Evolutionary conservation across 192 early-diverging fungal genomes (phyloP).

Genomic region (Rhizophlyctis rosea): DNA sequence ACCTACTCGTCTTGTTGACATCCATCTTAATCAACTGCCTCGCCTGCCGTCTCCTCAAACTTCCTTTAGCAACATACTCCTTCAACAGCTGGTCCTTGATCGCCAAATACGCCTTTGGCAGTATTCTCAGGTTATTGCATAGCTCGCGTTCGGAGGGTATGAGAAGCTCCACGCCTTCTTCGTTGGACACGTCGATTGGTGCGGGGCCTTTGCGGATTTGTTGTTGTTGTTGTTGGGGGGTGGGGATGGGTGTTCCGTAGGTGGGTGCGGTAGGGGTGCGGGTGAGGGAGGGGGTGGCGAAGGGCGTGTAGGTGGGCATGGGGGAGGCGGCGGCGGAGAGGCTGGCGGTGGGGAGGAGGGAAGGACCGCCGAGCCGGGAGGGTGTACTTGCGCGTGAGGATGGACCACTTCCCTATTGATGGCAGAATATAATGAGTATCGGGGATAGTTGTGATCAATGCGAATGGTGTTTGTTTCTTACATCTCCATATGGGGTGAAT

Average conservation of each 20-base stretch:
- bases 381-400: too few species aligned
- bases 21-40: constrained; percentile 91
- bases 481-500: too few species aligned
- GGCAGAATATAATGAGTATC: too few species aligned
- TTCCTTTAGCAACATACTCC: constrained; percentile 72
- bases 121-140: constrained; percentile 79
- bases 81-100: constrained; percentile 90
- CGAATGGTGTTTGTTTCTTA: too few species aligned
- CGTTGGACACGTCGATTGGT: constrained; percentile 72
- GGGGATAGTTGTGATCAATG: too few species aligned
- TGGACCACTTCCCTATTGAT: neutral
- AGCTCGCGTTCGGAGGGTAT: constrained; percentile 73
- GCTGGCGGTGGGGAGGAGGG: neutral
- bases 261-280: constrained; percentile 7
- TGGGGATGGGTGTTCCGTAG: constrained; percentile 11
- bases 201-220: constrained; percentile 40
- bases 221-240: constrained; percentile 6
- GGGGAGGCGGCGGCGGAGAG: neutral
- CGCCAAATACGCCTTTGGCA: constrained; percentile 84
- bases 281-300: constrained; percentile 4
- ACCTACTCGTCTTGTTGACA: constrained; percentile 77
- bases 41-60: constrained; percentile 70
- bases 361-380: too few species aligned
- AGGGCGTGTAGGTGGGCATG: neutral
- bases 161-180: constrained; percentile 86